These are phyloP conservation scores for Magnaporthiopsis rhizophila DNA, from an alignment of 2,329 filamentous ascomycete genomes.

Conservation along the genomic window DNA sequence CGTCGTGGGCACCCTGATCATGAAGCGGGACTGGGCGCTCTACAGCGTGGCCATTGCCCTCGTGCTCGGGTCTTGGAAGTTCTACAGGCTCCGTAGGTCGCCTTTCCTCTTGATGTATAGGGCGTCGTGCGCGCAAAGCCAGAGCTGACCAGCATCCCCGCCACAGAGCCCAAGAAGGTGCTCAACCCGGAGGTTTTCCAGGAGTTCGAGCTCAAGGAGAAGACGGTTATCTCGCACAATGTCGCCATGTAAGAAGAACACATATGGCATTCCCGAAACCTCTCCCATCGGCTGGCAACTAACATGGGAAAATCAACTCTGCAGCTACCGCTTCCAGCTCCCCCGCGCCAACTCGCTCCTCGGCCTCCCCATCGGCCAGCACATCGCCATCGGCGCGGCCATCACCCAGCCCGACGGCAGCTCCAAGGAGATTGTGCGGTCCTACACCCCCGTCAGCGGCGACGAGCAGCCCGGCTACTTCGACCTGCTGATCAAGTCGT, in stretches of 20 bases:
- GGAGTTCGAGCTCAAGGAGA: slow-evolving; percentile 87
- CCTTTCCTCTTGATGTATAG: neutral
- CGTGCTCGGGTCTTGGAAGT: slow-evolving; percentile 61
- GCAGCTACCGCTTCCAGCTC: slow-evolving; percentile 84
- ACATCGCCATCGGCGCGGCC: slow-evolving; percentile 88
- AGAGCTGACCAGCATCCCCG: neutral
- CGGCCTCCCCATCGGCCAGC: slow-evolving; percentile 94
- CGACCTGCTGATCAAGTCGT: slow-evolving; percentile 96
- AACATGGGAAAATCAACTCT: slow-evolving; percentile 7
- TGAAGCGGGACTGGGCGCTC: slow-evolving; percentile 70
- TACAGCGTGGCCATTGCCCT: slow-evolving; percentile 62
- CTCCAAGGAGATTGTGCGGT: slow-evolving; percentile 77
- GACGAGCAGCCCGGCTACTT: slow-evolving; percentile 87
- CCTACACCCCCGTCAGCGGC: slow-evolving; percentile 86
- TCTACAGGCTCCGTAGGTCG: slow-evolving; percentile 61
- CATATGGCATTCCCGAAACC: neutral
- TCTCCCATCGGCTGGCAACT: neutral
- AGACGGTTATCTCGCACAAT: slow-evolving; percentile 95
- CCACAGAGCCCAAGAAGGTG: slow-evolving; percentile 65
- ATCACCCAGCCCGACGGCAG: slow-evolving; percentile 60
- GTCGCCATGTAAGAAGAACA: slow-evolving; percentile 69
- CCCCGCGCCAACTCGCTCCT: slow-evolving; percentile 72
- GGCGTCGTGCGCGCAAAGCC: neutral
- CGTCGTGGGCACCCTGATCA: slow-evolving; percentile 65
- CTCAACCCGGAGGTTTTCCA: slow-evolving; percentile 75